These are phyloP conservation scores for Paxillus ammoniavirescens DNA, from an alignment of 768 basidiomycete genomes.

Conservation along the genomic window DNA sequence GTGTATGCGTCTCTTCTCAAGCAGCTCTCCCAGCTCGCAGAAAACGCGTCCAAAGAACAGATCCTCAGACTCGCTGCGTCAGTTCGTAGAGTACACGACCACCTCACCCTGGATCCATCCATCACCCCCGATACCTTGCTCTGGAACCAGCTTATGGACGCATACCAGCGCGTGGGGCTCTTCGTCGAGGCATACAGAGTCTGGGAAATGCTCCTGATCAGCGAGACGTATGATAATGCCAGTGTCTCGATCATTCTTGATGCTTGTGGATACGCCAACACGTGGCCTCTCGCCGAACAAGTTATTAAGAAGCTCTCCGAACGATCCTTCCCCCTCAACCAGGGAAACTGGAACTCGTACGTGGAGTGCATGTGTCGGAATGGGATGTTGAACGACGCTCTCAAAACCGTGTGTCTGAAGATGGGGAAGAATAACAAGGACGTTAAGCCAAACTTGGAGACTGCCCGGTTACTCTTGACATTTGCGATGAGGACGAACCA, in stretches of 20 bases:
- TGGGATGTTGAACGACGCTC: constrained; percentile 63
- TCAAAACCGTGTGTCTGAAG: constrained; percentile 58
- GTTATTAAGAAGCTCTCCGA: constrained; percentile 53
- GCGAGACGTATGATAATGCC: constrained; percentile 55
- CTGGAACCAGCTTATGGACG: constrained; percentile 87
- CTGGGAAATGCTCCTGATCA: constrained; percentile 72
- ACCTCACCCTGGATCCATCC: constrained; percentile 76
- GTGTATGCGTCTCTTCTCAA: constrained; percentile 70
- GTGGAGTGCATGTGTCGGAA: constrained; percentile 84
- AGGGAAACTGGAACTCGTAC: constrained; percentile 77
- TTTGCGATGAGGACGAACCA: constrained; percentile 47
- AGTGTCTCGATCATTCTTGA: constrained; percentile 85
- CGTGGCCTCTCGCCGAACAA: constrained; percentile 48
- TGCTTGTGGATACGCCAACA: constrained; percentile 67
- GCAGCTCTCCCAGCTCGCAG: constrained; percentile 48
- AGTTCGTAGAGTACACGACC: constrained; percentile 69
- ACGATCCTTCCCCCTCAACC: constrained; percentile 52
- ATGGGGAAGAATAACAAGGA: constrained; percentile 52
- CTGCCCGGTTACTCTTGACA: constrained; percentile 51
- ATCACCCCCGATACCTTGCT: constrained; percentile 66
- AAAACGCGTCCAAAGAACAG: constrained; percentile 22
- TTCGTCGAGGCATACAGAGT: constrained; percentile 71
- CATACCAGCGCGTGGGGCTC: constrained; percentile 77
- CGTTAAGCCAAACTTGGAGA: constrained; percentile 48
- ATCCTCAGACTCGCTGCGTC: constrained; percentile 39